Evolutionary conservation across 345 rosid species (phyloP), one percentile per base, ranked within the genome.

Genomic region (Heritiera littoralis): DNA sequence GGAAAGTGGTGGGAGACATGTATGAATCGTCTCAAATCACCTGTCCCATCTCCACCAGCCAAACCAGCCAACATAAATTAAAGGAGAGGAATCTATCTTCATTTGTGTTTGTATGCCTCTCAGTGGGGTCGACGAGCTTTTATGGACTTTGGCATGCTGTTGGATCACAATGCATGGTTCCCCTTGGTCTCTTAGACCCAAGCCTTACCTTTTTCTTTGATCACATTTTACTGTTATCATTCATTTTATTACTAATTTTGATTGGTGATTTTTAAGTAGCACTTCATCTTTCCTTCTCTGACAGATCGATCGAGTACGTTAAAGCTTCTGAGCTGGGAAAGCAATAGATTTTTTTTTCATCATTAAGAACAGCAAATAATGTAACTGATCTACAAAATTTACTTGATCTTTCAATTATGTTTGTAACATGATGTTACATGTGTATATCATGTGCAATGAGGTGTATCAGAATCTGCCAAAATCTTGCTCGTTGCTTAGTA

Each of bases 61-160:
- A 45, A 38, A 40, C 64, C 66, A 18, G 3, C 70, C 70, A 45
- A 38, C 55, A 55, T 7, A 74, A 59, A 74, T 12, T 38, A 58
- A 20, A 41, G 77, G 77, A 74, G 13, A 58, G 77, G 77, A 74
- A 74, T 74, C 54, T 74, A n/a, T 28, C 66, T 59, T 46, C 48
- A 54, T 72, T 72, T 28, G 35, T 49, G 74, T 71, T 63, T 30
- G 18, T 63, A 9, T 63, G 40, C 17, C 43, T 12, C 41, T 12
- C 38, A 28, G 59, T 43, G 56, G 58, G 74, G 38, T 35, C 38
- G 74, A 20, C 74, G n/a, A 28, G 75, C 14, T 46, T 51, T 28
- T 12, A 28, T 71, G 17, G 17, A 69, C 55, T 46, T 69, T 40
- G 65, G 46, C 49, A 8, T 38, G 7, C 11, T 40, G 65, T 23